Base-by-base conservation (phyloP, 2,329 filamentous ascomycete genomes). In the Colletotrichum magnum region DNA sequence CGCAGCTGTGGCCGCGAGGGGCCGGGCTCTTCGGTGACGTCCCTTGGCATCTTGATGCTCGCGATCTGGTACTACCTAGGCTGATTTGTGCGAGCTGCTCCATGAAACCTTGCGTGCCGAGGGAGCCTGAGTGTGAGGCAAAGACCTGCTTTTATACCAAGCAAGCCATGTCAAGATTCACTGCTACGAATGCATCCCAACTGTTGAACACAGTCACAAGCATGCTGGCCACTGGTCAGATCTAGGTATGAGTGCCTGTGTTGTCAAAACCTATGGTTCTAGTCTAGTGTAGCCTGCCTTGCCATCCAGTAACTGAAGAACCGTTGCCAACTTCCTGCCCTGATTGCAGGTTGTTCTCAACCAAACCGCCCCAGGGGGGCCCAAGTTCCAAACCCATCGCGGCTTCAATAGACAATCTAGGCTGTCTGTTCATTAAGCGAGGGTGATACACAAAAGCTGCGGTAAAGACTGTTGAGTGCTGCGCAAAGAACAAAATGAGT, bases 391-490 rank as follows among this genome's bases (percentile, higher is more conserved):
- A 56, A 10, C 26, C 47, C 45, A 26, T 41, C 18, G 52, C 24
- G n/a, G 28, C n/a, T 26, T 32, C 9, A 6, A 21, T 12, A 21
- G 48, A 68, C 60, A 68, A 48, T 43, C 60, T 53, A 58, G 47
- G 65, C 26, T 64, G 60, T 58, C 26, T 64, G 60, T 58, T 47
- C 32, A 64, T 68, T 64, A 64, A 47, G 65, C 41, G 24, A 58
- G 47, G 60, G 63, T 15, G 24, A 39, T 18, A 16, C 1, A 7
- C 28, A 32, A 32, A 32, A 9, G 28, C 6, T 32, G 32, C 7
- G 47, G 32, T 52, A 43, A 51, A 51, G 47, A 60, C 47, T 26
- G 47, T 41, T 32, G 28, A 32, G 28, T 24, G 12, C 45, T 36
- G 12, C 6, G 12, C 5, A 18, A 58, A 24, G 47, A 47, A 24